Conservation (phyloP, 257 asterid genomes). For the Nicotiana sylvestris region DNA sequence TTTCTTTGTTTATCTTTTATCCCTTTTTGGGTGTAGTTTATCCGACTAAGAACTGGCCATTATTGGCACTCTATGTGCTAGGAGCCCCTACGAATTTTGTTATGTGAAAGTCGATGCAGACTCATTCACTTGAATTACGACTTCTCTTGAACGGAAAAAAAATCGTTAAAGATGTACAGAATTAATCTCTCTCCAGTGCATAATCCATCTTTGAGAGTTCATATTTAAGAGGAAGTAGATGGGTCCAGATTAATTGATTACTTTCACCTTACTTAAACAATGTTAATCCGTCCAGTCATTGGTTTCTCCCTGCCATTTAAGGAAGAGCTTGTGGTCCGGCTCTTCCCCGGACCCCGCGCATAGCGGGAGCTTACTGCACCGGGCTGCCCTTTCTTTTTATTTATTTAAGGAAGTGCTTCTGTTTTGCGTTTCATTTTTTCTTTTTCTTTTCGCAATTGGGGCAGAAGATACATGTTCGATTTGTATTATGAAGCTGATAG, state of each 20-base stretch:
- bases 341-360: too few species aligned
- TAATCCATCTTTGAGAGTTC: not conserved
- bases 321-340: not conserved
- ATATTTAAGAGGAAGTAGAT: not conserved
- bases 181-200: not conserved
- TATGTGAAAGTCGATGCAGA: not conserved
- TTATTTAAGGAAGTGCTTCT: not conserved
- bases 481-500: not conserved
- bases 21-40: not conserved
- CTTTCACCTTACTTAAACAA: not conserved
- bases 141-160: not conserved
- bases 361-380: too few species aligned
- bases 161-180: not conserved
- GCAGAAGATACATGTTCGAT: not conserved
- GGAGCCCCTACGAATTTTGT: not conserved
- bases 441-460: not conserved
- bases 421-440: not conserved
- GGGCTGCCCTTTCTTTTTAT: too few species aligned
- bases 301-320: conserved; percentile 5
- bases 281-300: not conserved
- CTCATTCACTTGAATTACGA: not conserved
- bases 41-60: not conserved
- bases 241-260: not conserved
- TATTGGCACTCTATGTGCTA: not conserved
- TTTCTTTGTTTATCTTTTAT: not conserved